Percentiles rank a stretch among this genome's conserved stretches.
Evolutionary conservation across 2,329 filamentous ascomycete species (phyloP).

Genomic region (Dactylellina sp.): DNA sequence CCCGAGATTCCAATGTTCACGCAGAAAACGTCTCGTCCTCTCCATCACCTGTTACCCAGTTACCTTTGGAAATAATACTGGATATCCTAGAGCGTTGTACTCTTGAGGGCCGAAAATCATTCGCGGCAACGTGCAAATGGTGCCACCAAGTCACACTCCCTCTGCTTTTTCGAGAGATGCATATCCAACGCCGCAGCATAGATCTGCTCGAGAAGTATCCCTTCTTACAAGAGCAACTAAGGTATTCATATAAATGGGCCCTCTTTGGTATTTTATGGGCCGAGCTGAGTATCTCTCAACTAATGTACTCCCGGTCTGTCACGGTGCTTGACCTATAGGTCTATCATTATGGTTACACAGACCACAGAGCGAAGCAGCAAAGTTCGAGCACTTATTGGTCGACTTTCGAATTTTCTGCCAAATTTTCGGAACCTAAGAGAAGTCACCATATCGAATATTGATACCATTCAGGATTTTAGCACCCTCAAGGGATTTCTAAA

Average conservation of each 20-base stretch:
- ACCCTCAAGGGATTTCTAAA: constrained; percentile 5
- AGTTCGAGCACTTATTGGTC: constrained; percentile 1
- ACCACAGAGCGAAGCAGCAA: constrained; percentile 10
- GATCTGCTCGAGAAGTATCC: constrained; percentile 17
- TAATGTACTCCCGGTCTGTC: too few species aligned
- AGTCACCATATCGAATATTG: constrained; percentile 20
- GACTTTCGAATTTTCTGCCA: constrained; percentile 1
- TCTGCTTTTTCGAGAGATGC: constrained; percentile 8
- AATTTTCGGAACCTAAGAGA: not conserved
- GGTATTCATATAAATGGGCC: too few species aligned
- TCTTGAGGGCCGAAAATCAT: constrained; percentile 1
- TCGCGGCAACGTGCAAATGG: constrained; percentile 8
- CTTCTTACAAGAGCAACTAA: constrained; percentile 2
- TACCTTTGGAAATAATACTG: constrained; percentile 17
- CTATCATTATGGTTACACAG: constrained; percentile 11
- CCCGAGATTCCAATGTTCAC: too few species aligned
- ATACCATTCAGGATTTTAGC: constrained; percentile 12
- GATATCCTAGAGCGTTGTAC: constrained; percentile 18
- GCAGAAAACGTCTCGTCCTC: too few species aligned
- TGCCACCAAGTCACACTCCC: constrained; percentile 1
- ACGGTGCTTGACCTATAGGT: not conserved
- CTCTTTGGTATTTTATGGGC: too few species aligned
- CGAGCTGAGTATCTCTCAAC: too few species aligned
- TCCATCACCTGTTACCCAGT: not conserved
- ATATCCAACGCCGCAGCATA: constrained; percentile 10